These are phyloP conservation scores for Echinosophora koreensis DNA, from an alignment of 306 rosid genomes.

Conservation along the genomic window DNA sequence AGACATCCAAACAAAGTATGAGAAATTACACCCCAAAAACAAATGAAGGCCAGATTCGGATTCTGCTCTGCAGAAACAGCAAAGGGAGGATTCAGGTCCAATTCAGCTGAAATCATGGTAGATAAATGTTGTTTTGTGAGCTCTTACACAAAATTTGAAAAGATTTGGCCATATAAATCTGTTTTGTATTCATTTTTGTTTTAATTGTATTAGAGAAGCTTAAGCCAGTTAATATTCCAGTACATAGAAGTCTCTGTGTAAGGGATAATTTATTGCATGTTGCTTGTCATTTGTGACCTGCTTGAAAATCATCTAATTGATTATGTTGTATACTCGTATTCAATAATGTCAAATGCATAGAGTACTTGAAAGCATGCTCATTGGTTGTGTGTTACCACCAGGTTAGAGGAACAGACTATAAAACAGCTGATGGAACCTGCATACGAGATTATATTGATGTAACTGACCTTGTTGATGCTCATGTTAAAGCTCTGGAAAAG, in stretches of 20 bases:
- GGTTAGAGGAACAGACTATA: constrained; percentile 92
- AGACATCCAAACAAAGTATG: too few relatives aligned
- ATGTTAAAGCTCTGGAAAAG: constrained; percentile 90
- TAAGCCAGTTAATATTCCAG: neutral
- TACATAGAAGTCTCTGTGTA: neutral
- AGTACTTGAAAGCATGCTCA: constrained; percentile 33
- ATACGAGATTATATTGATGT: constrained; percentile 89
- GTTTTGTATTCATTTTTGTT: neutral
- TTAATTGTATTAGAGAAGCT: neutral
- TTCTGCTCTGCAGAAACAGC: too few relatives aligned
- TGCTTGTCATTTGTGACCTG: neutral
- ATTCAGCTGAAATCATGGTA: too few relatives aligned
- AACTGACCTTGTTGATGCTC: constrained; percentile 95
- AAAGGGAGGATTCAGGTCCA: too few relatives aligned
- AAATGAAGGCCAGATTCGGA: too few relatives aligned
- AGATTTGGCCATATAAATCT: constrained; percentile 2
- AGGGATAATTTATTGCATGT: neutral
- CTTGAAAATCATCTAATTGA: neutral
- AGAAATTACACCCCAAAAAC: too few relatives aligned
- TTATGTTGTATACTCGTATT: neutral
- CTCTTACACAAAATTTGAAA: neutral
- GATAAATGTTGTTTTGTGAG: neutral
- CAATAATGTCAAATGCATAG: neutral
- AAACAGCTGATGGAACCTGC: constrained; percentile 87
- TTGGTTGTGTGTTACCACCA: constrained; percentile 44